Base-by-base conservation (phyloP, 169 alveolate species). In the Eimeria sp. region DNA sequence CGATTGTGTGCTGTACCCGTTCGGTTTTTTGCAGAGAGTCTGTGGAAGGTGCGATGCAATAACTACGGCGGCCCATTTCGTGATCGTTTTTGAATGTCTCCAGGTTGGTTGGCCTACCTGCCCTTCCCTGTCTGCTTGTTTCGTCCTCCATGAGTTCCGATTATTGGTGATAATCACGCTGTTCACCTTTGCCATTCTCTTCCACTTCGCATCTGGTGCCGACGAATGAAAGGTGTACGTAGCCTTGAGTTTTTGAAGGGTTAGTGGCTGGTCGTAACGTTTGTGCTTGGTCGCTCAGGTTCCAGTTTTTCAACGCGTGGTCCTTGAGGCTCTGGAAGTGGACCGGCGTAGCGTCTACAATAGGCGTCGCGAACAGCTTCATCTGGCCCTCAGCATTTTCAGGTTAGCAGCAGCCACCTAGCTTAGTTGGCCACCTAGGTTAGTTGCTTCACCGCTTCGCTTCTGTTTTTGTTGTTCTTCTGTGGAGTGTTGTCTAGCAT, bases 261-360 rank as follows among this genome's bases (percentile, higher is more conserved):
- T 23, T 25, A 37, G 9, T 33, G 80, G 13, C 27, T 85, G 93
- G 60, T 23, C n/a, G 93, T 18, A 11, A n/a, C 62, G 40, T 23
- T 20, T 58, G 60, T 58, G n/a, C 23, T 37, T 62, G 27, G 54
- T 25, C 56, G 88, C 54, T 64, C 96, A 93, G 96, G 76, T 93
- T 33, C 93, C 93, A 8, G 93, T 93, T 30, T 66, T 88, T n/a
- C 96, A 93, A 56, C 91, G 93, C 43, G 88, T 93, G 25, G 96
- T 82, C 14, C 54, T 93, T 9, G 94, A 93, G 77, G 96, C 96
- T 8, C 88, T 93, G 1, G 85, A 83, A 68, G 96, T 93, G 46
- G 96, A 93, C 68, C 91, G 96, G 68, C 89, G 89, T 43, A 93
- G 96, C 93, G 96, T 93, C 68, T 93, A 93, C 78, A 93, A 62